These are phyloP conservation scores for Bretschneidera sinensis DNA, from an alignment of 345 rosid genomes.

Conservation along the genomic window DNA sequence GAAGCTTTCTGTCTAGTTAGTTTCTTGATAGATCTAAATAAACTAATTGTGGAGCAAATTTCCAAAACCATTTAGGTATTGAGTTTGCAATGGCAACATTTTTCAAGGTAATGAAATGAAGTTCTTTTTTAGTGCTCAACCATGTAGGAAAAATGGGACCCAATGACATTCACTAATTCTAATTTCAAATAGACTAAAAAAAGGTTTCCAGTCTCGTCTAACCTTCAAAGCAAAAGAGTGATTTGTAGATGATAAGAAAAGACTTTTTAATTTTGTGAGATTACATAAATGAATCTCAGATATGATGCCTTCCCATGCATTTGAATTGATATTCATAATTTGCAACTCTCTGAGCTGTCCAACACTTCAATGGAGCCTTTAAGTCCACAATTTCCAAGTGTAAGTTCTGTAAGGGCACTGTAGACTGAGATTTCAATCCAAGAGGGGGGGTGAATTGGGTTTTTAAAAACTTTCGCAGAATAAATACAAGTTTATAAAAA, in stretches of 20 bases:
- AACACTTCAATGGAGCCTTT: too few species aligned
- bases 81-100: slow-evolving; percentile 21
- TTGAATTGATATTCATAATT: slow-evolving; percentile 16
- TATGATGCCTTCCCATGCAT: slow-evolving; percentile 23
- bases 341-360: slow-evolving; percentile 24
- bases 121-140: slow-evolving; percentile 28
- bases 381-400: too few species aligned
- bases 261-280: slow-evolving; percentile 12
- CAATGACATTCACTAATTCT: slow-evolving; percentile 23
- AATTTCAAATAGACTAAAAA: slow-evolving; percentile 23
- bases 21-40: slow-evolving; percentile 15
- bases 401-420: too few species aligned
- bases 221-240: slow-evolving; percentile 26
- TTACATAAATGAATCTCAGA: slow-evolving; percentile 27
- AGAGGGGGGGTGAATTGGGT: too few species aligned
- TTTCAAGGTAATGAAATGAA: slow-evolving; percentile 4
- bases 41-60: not conserved
- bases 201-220: slow-evolving; percentile 29
- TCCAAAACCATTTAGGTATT: slow-evolving; percentile 33
- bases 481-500: too few species aligned
- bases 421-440: too few species aligned
- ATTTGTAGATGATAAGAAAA: slow-evolving; percentile 1
- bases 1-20: slow-evolving; percentile 11
- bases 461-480: too few species aligned
- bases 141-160: slow-evolving; percentile 33